Evolutionary conservation across 2,329 filamentous ascomycete genomes (phyloP).

Genomic region (Cercospora sp.): DNA sequence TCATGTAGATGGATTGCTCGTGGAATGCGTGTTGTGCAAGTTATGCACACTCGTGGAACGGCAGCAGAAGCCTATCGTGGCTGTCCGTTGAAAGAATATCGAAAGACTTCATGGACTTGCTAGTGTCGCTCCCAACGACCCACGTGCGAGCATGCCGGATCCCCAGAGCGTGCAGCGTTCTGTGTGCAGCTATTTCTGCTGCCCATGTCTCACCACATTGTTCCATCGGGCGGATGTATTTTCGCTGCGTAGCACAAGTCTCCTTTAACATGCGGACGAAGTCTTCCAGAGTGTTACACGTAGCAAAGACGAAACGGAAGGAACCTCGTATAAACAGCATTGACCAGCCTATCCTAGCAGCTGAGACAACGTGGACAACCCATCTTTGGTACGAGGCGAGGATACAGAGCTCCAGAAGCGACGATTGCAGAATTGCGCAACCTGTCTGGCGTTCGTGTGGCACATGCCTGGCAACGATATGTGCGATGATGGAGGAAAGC

Average conservation of each 20-base stretch:
- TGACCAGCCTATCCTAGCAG: background rate
- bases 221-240: background rate
- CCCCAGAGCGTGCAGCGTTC: background rate
- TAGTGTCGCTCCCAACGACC: background rate
- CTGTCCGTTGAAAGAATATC: background rate
- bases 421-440: background rate
- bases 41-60: background rate
- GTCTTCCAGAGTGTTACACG: constrained; percentile 1
- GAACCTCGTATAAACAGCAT: background rate
- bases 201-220: background rate
- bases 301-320: background rate
- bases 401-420: background rate
- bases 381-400: constrained; percentile 4
- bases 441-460: background rate
- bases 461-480: background rate
- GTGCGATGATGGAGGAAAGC: background rate
- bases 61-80: background rate
- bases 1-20: background rate
- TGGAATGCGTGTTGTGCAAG: background rate
- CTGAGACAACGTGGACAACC: background rate
- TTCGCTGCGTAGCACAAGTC: background rate
- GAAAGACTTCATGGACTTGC: background rate
- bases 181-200: background rate
- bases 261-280: background rate
- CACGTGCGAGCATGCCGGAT: background rate